phyloP scores from a whole-genome alignment of 805 yeast genomes.

The Saitoella complicata region DNA sequence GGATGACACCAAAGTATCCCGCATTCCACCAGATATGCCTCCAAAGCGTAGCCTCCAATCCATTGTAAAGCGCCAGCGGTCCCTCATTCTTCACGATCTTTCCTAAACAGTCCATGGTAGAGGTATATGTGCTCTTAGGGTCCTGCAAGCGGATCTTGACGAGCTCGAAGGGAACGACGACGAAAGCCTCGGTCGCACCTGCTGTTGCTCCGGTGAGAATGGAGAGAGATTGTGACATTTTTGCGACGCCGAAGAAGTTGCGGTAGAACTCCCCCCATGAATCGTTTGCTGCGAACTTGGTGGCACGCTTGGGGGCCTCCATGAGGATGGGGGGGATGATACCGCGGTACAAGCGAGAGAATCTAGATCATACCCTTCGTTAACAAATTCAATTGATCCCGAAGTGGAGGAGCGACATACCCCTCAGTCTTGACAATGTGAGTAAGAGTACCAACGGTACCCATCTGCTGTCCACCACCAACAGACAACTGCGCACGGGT shows the following conservation, averaged over 20 bases:
- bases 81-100: constrained; percentile 66
- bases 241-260: constrained; percentile 45
- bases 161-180: constrained; percentile 93
- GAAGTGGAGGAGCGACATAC: not conserved
- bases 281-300: constrained; percentile 95
- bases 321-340: constrained; percentile 89
- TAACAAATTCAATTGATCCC: not conserved
- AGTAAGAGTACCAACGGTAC: constrained; percentile 67
- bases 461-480: constrained; percentile 46
- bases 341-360: constrained; percentile 73
- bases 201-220: constrained; percentile 94
- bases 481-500: constrained; percentile 80
- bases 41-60: constrained; percentile 93
- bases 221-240: constrained; percentile 69
- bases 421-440: constrained; percentile 85
- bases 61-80: constrained; percentile 70
- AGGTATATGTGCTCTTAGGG: constrained; percentile 49
- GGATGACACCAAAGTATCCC: constrained; percentile 90
- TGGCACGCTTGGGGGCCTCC: constrained; percentile 99
- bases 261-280: constrained; percentile 84
- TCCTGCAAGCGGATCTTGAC: constrained; percentile 93
- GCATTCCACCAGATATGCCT: constrained; percentile 96
- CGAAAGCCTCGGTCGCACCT: constrained; percentile 92
- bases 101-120: constrained; percentile 67
- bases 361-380: constrained; percentile 11